Evolutionary conservation across 352 stramenopile genomes (phyloP).

Genomic region (Phytophthora meadii): DNA sequence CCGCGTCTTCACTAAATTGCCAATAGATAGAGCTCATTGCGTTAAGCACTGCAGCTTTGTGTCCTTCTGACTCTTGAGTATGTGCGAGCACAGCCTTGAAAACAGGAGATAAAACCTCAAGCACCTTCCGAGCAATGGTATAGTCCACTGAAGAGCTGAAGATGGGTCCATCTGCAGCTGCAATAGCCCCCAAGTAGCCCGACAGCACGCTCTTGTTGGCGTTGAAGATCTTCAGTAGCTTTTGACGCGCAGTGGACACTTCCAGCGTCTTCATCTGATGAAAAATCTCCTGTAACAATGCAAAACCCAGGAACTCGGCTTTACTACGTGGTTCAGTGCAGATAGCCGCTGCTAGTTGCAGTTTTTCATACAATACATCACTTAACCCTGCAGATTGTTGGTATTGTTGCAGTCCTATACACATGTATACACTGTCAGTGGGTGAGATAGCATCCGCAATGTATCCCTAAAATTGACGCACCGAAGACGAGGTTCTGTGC

Average conservation of each 20-base stretch:
- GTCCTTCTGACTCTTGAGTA: conserved; percentile 21
- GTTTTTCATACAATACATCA: conserved; percentile 21
- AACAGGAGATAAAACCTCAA: conserved; percentile 42
- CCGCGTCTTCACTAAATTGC: conserved; percentile 28
- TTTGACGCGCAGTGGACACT: conserved; percentile 4
- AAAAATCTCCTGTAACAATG: conserved; percentile 43
- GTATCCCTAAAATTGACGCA: conserved; percentile 14
- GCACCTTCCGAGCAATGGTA: conserved; percentile 4
- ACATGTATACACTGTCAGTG: conserved; percentile 11
- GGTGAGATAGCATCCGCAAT: background rate
- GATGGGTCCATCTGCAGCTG: conserved; percentile 18
- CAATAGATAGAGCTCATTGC: conserved; percentile 52
- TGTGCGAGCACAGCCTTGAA: conserved; percentile 46
- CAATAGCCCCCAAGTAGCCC: conserved; percentile 51
- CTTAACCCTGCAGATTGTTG: conserved; percentile 6
- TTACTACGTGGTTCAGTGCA: conserved; percentile 56
- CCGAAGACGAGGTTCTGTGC: conserved; percentile 41
- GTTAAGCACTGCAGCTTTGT: conserved; percentile 47
- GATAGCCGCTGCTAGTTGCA: conserved; percentile 53
- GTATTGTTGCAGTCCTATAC: conserved; percentile 25
- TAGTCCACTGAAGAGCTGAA: background rate
- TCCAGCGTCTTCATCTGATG: conserved; percentile 12
- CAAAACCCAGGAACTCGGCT: conserved; percentile 55
- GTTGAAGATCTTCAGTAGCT: conserved; percentile 47
- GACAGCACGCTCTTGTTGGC: conserved; percentile 47